Conservation (phyloP, 345 rosid species). For the Gossypium anomalum region DNA sequence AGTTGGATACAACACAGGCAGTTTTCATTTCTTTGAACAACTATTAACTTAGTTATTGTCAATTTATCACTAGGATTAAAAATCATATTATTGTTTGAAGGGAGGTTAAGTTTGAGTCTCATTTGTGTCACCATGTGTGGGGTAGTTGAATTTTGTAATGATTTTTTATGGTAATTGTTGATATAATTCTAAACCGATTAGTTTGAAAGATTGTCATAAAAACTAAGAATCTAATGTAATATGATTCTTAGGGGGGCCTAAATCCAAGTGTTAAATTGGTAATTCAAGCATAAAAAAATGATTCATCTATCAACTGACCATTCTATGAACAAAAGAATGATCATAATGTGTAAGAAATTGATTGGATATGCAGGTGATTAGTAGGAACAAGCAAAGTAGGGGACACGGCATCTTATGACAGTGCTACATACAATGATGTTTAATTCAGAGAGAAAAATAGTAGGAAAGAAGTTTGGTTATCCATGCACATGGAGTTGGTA, state of each 20-base stretch:
- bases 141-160: too few relatives aligned
- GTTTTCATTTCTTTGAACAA: constrained; percentile 1
- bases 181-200: too few relatives aligned
- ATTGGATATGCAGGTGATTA: neutral
- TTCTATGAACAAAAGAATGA: neutral
- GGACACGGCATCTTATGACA: neutral
- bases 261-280: neutral
- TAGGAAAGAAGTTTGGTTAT: constrained; percentile 5
- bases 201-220: neutral
- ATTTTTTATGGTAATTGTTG: too few relatives aligned
- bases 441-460: neutral
- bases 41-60: neutral
- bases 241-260: neutral
- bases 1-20: neutral
- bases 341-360: neutral
- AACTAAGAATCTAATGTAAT: neutral
- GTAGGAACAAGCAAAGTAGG: neutral
- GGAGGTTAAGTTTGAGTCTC: neutral
- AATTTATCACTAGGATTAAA: neutral
- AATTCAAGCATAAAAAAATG: neutral
- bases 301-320: neutral
- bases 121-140: too few relatives aligned
- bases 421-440: neutral
- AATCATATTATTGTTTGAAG: neutral
- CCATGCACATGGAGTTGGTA: constrained; percentile 3